phyloP scores from a whole-genome alignment of 148 eudicot species.

The Rhododendron griersonianum region DNA sequence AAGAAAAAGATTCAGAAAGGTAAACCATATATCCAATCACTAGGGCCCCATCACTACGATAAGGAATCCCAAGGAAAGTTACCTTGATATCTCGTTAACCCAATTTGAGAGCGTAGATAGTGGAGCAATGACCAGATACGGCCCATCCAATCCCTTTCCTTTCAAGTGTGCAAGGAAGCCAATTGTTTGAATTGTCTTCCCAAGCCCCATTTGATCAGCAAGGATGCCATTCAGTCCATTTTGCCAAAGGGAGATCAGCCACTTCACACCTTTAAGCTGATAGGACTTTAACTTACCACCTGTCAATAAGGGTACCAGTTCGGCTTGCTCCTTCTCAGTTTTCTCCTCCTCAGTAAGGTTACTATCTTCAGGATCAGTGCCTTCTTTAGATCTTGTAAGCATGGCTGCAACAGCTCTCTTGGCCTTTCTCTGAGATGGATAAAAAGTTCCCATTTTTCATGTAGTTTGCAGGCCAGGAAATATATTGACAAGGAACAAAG shows the following conservation, averaged over 20 bases:
- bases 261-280: conserved; percentile 91
- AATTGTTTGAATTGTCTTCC: conserved; percentile 96
- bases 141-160: conserved; percentile 92
- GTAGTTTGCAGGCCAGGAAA: neutral
- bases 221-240: conserved; percentile 97
- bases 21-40: neutral
- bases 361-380: conserved; percentile 46
- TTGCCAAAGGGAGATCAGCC: conserved; percentile 97
- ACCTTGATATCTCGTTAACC: conserved; percentile 83
- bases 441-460: neutral
- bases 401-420: conserved; percentile 96
- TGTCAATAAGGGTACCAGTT: conserved; percentile 76
- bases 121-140: conserved; percentile 93
- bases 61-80: neutral
- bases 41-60: neutral
- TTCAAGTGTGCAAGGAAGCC: conserved; percentile 87
- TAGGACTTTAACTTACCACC: conserved; percentile 89
- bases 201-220: conserved; percentile 99
- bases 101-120: conserved; percentile 96
- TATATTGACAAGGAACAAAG: neutral
- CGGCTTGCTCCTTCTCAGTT: conserved; percentile 76
- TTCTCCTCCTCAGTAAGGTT: conserved; percentile 71
- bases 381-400: conserved; percentile 80
- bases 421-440: conserved; percentile 55
- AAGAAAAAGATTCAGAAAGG: neutral